Evolutionary conservation across 139 green algal species (phyloP), one percentile per base, ranked within the genome.

Genomic region (Tetraselmis chui): DNA sequence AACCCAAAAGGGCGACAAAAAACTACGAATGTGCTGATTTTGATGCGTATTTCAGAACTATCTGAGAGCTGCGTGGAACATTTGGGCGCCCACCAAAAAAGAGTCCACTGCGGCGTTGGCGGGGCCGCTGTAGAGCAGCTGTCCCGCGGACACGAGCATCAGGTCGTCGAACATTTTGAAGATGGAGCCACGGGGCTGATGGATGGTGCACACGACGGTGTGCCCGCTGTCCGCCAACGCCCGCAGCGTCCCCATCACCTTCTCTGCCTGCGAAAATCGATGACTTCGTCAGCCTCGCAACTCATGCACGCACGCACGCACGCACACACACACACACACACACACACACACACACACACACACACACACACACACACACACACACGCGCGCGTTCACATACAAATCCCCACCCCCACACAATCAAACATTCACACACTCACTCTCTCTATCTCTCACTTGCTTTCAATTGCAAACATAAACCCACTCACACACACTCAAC

Each of bases 91-190:
- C 45, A 67, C 45, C 45, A 67, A 5, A 67, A 67, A 67, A 5
- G 45, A 5, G 45, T 67, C 18, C 11, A 67, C 45, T 5, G 45
- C 45, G 83, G 84, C 32, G 86, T 29, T 75, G 78, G 78, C 79
- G 31, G 84, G 32, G 26, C 88, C 86, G 76, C 30, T 84, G 85
- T 89, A 92, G 85, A 92, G 81, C 75, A 88, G 85, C 31, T 25
- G 11, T 1, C 88, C 88, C 83, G 89, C 90, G 1, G 86, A 87
- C 67, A 98, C 82, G 31, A 98, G 91, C 32, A 97, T 81, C 75
- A 98, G 85, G 88, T 98, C 95, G 78, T 98, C 95, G 83, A 98
- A 96, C 82, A 97, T 87, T 32, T 81, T 84, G 76, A 96, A 98
- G 78, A 98, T 95, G 83, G 84, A 93, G 88, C 76, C 89, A 83